Conservation (phyloP, 495 filamentous ascomycete genomes). For the Penicillium coffeae region DNA sequence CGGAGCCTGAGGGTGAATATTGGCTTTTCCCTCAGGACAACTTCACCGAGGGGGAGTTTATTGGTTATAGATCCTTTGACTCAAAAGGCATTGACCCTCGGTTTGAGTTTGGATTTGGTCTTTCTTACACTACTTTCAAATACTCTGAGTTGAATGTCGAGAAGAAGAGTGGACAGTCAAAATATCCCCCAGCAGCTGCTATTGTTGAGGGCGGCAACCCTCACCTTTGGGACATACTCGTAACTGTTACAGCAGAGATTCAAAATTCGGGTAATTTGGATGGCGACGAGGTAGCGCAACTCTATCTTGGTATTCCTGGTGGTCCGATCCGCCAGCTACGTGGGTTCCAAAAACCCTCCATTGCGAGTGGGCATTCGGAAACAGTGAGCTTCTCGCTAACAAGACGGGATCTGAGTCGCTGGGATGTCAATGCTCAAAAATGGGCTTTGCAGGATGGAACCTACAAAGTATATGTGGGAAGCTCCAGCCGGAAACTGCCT, state of each 20-base stretch:
- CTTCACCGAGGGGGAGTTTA: constrained; percentile 67
- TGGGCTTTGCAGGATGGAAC: constrained; percentile 51
- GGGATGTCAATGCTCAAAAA: constrained; percentile 57
- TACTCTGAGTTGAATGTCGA: constrained; percentile 49
- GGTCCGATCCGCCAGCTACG: constrained; percentile 56
- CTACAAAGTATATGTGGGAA: constrained; percentile 54
- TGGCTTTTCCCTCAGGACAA: constrained; percentile 59
- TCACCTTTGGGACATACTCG: constrained; percentile 55
- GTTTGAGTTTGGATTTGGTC: constrained; percentile 77
- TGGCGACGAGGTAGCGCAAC: constrained; percentile 56
- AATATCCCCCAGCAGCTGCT: constrained; percentile 1
- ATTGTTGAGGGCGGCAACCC: constrained; percentile 55
- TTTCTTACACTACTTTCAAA: constrained; percentile 72
- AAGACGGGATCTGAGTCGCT: constrained; percentile 62
- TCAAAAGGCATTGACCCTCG: constrained; percentile 53
- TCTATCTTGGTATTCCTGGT: constrained; percentile 45
- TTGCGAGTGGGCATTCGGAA: constrained; percentile 38
- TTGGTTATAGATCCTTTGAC: constrained; percentile 80
- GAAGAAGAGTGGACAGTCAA: constrained; percentile 5
- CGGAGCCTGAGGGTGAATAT: constrained; percentile 43
- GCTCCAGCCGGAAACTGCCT: background rate
- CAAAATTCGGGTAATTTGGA: constrained; percentile 49
- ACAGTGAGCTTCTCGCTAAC: constrained; percentile 53
- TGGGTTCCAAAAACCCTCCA: constrained; percentile 59
- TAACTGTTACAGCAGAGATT: constrained; percentile 44